A percentile compares a stretch with the other conserved stretches of the same genome.
phyloP scores from a whole-genome alignment of 2,329 filamentous ascomycete species.

The Chrysosporium keratinophilum region DNA sequence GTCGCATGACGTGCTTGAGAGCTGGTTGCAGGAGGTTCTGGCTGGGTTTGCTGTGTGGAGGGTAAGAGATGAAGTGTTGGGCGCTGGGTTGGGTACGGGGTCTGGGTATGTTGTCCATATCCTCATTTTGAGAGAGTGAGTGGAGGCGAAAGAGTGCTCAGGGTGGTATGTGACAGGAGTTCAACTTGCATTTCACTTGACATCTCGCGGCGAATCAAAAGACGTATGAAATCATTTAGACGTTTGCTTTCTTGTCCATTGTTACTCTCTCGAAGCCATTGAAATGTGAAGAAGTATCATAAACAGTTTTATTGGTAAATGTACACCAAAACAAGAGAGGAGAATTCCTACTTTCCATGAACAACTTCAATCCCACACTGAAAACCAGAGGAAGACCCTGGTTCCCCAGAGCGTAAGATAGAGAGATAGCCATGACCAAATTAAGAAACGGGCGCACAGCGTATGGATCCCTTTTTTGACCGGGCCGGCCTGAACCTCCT shows the following conservation, averaged over 20 bases:
- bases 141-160: too few species aligned
- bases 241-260: neutral
- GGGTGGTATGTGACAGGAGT: too few species aligned
- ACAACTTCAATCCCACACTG: neutral
- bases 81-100: slow-evolving; percentile 48
- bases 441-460: slow-evolving; percentile 4
- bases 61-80: slow-evolving; percentile 54
- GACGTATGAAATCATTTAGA: too few species aligned
- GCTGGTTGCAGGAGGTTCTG: slow-evolving; percentile 63
- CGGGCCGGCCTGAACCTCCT: slow-evolving; percentile 7
- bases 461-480: slow-evolving; percentile 6
- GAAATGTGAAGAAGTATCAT: neutral
- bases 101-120: slow-evolving; percentile 77
- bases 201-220: neutral
- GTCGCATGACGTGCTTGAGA: slow-evolving; percentile 71
- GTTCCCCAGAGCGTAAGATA: neutral
- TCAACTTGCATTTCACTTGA: too few species aligned
- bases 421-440: neutral
- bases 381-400: neutral
- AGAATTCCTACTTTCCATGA: slow-evolving; percentile 34
- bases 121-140: slow-evolving; percentile 48
- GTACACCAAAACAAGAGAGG: slow-evolving; percentile 26
- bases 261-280: neutral
- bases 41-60: slow-evolving; percentile 64
- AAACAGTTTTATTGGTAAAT: slow-evolving; percentile 3